Conservation (phyloP, 179 eudicot species). For the Silene noctiflora region DNA sequence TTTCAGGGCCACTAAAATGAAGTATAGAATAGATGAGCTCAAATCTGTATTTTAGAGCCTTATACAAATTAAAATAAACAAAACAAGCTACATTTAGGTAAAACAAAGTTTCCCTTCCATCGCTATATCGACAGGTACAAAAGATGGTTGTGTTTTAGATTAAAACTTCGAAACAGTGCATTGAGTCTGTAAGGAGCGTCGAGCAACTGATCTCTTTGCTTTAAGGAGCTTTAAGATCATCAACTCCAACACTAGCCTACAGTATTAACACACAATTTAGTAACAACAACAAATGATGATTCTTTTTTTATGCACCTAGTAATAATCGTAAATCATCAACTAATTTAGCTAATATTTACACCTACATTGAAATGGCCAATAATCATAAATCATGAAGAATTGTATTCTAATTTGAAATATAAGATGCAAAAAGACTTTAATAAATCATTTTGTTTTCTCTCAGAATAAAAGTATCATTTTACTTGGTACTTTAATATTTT, state of each 20-base stretch:
- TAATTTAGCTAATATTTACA: too few species aligned
- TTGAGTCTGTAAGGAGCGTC: not conserved
- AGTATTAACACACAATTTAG: not conserved
- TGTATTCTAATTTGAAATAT: too few species aligned
- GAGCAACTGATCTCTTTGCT: not conserved
- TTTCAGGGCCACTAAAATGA: too few species aligned
- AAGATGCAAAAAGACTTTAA: too few species aligned
- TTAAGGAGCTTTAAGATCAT: constrained; percentile 69
- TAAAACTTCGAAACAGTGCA: not conserved
- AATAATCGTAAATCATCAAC: too few species aligned
- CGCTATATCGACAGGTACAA: not conserved
- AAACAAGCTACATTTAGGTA: not conserved
- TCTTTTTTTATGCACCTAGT: too few species aligned
- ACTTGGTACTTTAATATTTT: too few species aligned
- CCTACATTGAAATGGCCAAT: too few species aligned
- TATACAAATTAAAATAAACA: not conserved
- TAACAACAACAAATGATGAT: too few species aligned
- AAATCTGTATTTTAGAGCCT: not conserved
- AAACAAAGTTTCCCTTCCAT: not conserved
- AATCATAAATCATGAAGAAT: too few species aligned
- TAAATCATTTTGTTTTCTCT: too few species aligned
- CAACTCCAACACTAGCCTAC: constrained; percentile 78
- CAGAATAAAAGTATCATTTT: too few species aligned
- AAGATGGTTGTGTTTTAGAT: not conserved
- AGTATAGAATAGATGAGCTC: not conserved